These are phyloP conservation scores for Davidsoniella eucalypti DNA, from an alignment of 2,329 filamentous ascomycete genomes.

Conservation along the genomic window DNA sequence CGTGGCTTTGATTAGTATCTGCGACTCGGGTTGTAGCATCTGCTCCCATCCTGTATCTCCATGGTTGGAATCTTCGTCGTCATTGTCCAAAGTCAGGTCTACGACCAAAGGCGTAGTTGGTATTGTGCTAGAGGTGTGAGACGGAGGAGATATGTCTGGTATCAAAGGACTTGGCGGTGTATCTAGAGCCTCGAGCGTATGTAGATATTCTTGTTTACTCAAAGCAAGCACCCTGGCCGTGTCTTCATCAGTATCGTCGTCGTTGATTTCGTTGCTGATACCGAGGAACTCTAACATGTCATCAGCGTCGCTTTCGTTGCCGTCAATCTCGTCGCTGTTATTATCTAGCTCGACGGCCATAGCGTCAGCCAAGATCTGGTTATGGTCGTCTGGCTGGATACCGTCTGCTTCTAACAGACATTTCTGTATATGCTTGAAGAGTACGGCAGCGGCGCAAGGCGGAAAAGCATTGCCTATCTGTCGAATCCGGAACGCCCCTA, in stretches of 20 bases:
- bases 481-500: slow-evolving; percentile 28
- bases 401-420: slow-evolving; percentile 31
- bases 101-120: no score
- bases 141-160: no score
- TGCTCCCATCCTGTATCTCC: not conserved
- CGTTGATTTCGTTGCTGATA: no score
- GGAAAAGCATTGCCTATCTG: slow-evolving; percentile 75
- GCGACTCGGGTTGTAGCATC: not conserved
- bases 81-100: not conserved
- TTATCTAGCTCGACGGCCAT: slow-evolving; percentile 10
- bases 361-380: slow-evolving; percentile 7
- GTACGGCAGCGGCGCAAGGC: slow-evolving; percentile 33
- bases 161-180: no score
- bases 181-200: no score
- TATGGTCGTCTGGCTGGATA: slow-evolving; percentile 2
- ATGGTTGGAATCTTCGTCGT: not conserved
- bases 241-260: not conserved
- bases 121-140: no score
- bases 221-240: not conserved
- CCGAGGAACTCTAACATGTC: no score
- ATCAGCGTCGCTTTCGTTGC: not conserved
- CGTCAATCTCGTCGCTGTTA: not conserved
- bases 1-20: not conserved
- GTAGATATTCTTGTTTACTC: not conserved
- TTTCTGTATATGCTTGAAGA: slow-evolving; percentile 31